Percentiles rank a stretch among this genome's conserved stretches.
Evolutionary conservation across 2,329 filamentous ascomycete genomes (phyloP).

Genomic region (Xylaria hypoxylon): DNA sequence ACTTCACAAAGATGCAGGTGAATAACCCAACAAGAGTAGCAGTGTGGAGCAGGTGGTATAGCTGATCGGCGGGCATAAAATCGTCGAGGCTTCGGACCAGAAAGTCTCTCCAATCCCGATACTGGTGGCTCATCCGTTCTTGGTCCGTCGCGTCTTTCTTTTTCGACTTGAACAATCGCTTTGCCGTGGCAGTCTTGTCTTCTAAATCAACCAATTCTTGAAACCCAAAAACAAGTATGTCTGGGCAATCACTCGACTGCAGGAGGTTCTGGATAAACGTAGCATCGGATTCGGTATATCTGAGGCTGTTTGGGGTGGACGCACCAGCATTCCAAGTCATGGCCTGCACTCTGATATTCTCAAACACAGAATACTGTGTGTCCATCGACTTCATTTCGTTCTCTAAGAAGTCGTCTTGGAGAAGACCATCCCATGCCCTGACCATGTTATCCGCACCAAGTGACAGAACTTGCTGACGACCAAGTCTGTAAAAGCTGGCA

Average conservation of each 20-base stretch:
- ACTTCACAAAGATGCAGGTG: conserved; percentile 93
- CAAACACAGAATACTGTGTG: conserved; percentile 84
- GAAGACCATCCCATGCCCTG: conserved; percentile 88
- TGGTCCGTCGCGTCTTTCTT: conserved; percentile 78
- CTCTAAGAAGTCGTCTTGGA: conserved; percentile 96
- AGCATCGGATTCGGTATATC: conserved; percentile 75
- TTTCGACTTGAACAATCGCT: conserved; percentile 92
- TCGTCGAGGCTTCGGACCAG: conserved; percentile 85
- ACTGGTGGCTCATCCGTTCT: conserved; percentile 96
- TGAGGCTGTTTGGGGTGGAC: conserved; percentile 86
- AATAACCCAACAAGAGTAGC: conserved; percentile 93
- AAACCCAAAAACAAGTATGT: conserved; percentile 95
- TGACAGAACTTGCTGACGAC: conserved; percentile 85
- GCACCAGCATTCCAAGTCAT: conserved; percentile 98
- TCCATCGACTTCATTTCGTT: conserved; percentile 87
- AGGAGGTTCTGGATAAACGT: conserved; percentile 86
- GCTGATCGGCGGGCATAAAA: conserved; percentile 78
- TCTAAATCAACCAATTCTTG: conserved; percentile 98
- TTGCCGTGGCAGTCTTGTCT: conserved; percentile 97
- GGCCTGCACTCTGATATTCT: conserved; percentile 81
- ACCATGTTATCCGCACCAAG: conserved; percentile 88
- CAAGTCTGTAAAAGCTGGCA: conserved; percentile 86
- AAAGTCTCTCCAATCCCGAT: conserved; percentile 95
- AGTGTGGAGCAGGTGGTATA: conserved; percentile 89
- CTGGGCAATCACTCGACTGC: conserved; percentile 79